Evolutionary conservation across 164 flowering plant genomes (phyloP).

Genomic region (Stephania japonica): DNA sequence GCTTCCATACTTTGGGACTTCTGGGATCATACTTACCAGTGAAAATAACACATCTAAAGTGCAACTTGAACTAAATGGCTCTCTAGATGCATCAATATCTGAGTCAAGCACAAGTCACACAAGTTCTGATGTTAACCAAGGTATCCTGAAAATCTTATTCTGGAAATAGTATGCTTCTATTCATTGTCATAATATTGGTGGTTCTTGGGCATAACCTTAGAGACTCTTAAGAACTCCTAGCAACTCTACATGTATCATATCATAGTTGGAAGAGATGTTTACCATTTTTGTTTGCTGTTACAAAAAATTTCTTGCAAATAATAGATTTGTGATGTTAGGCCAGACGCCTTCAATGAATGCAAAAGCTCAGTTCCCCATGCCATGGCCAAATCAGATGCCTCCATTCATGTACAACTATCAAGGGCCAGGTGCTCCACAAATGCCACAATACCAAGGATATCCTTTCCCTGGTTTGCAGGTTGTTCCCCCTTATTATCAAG

Average conservation of each 20-base stretch:
- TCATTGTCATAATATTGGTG: neutral
- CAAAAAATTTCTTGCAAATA: conserved; percentile 28
- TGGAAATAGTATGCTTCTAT: neutral
- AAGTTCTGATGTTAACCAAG: conserved; percentile 41
- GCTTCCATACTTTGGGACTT: conserved; percentile 49
- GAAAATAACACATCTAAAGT: conserved; percentile 36
- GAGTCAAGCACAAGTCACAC: conserved; percentile 36
- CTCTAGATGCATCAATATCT: conserved; percentile 33
- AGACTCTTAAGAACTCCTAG: no score
- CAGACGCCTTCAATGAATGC: conserved; percentile 29
- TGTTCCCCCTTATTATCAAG: conserved; percentile 53
- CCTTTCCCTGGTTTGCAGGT: conserved; percentile 53
- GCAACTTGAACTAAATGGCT: conserved; percentile 24
- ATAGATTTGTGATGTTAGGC: conserved; percentile 27
- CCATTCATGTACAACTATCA: conserved; percentile 64
- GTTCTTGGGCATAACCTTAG: neutral
- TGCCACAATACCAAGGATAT: conserved; percentile 63
- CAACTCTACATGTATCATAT: no score
- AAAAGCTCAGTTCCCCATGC: conserved; percentile 45
- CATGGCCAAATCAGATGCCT: conserved; percentile 68
- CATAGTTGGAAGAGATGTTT: no score
- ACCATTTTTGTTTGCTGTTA: no score
- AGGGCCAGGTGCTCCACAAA: conserved; percentile 35
- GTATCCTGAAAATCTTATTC: conserved; percentile 19
- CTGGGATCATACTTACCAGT: conserved; percentile 71